Conservation (phyloP, 148 eudicot genomes). For the Silene conica region DNA sequence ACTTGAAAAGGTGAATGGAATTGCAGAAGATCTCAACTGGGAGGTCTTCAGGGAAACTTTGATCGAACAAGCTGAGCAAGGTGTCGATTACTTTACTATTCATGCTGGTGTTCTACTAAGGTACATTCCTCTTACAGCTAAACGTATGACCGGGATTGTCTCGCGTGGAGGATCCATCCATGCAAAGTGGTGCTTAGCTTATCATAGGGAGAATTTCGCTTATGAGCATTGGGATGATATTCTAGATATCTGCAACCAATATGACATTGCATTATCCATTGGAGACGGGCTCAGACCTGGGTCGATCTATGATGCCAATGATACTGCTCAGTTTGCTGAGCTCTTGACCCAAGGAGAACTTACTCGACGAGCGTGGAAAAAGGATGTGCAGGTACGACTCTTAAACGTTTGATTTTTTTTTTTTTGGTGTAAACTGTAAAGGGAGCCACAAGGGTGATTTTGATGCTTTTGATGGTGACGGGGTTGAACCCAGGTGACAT, state of each 20-base stretch:
- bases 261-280: conserved; percentile 84
- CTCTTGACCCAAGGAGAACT: conserved; percentile 96
- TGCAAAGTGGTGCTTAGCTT: conserved; percentile 97
- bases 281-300: conserved; percentile 99
- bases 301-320: conserved; percentile 96
- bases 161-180: conserved; percentile 99
- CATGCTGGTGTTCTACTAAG: conserved; percentile 94
- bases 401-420: not conserved
- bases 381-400: conserved; percentile 89
- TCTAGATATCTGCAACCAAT: conserved; percentile 90
- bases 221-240: conserved; percentile 99
- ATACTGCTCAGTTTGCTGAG: conserved; percentile 96
- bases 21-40: conserved; percentile 91
- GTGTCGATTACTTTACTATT: conserved; percentile 95
- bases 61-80: conserved; percentile 98
- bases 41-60: conserved; percentile 82
- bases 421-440: too few relatives aligned
- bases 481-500: not conserved
- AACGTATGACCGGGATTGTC: conserved; percentile 96
- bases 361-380: conserved; percentile 93
- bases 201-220: conserved; percentile 95
- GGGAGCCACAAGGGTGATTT: too few relatives aligned
- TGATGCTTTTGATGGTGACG: too few relatives aligned
- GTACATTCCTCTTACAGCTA: conserved; percentile 90
- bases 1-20: conserved; percentile 87